Evolutionary conservation across 1,284 basidiomycete genomes (phyloP).

Genomic region (Tetrapyrgos nigripes): DNA sequence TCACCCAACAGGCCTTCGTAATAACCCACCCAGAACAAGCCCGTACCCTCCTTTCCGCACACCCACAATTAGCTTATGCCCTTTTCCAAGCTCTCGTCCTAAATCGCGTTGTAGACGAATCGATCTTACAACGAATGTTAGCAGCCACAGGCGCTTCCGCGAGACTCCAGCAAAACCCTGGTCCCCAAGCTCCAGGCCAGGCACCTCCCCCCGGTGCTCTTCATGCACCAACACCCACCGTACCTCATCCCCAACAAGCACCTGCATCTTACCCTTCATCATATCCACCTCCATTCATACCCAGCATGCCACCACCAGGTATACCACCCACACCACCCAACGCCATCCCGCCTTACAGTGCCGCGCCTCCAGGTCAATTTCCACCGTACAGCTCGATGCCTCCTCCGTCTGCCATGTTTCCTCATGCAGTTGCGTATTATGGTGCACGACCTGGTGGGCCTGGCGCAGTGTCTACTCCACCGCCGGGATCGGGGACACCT

Average conservation of each 20-base stretch:
- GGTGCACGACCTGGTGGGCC: conserved; percentile 44
- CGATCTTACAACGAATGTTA: conserved; percentile 79
- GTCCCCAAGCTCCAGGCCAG: no score
- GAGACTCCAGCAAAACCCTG: no score
- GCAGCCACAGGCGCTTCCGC: conserved; percentile 44
- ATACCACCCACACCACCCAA: conserved; percentile 1
- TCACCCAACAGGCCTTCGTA: conserved; percentile 80
- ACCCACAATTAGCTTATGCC: conserved; percentile 96
- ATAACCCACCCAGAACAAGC: conserved; percentile 93
- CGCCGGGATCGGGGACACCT: conserved; percentile 24
- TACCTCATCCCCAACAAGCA: conserved; percentile 43
- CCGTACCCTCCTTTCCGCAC: conserved; percentile 74
- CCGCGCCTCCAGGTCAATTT: neutral
- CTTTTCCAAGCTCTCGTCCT: conserved; percentile 95
- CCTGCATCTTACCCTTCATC: conserved; percentile 35
- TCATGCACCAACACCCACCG: conserved; percentile 40
- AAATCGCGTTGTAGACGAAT: conserved; percentile 93
- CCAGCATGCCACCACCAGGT: conserved; percentile 18
- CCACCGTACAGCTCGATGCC: neutral
- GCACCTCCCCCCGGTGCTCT: conserved; percentile 32
- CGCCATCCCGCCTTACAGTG: conserved; percentile 1
- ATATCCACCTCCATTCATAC: conserved; percentile 36
- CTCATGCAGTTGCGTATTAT: conserved; percentile 21
- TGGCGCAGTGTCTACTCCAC: conserved; percentile 50
- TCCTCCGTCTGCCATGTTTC: conserved; percentile 14